Base-by-base conservation (phyloP, 176 grass and related monocot species). In the Carex parvula region DNA sequence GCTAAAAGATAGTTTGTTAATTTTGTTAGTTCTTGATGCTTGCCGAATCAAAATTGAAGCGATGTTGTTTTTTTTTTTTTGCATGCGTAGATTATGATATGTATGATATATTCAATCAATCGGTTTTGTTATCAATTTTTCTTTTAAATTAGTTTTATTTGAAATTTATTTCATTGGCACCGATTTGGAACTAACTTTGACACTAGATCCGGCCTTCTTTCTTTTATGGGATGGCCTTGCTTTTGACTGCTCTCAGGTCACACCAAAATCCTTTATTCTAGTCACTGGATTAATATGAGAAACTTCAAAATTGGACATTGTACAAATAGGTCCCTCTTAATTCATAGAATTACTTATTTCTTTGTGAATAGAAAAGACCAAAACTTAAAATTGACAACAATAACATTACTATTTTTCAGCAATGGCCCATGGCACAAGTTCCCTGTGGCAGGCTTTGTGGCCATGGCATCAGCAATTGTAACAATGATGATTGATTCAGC, bases 401-500 rank as follows among this genome's bases (percentile, higher is more conserved):
- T 8, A 26, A 22, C 63, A 42, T 62, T 81, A 15, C 52, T 7
- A 53, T 67, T 53, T 83, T 67, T 46, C 20, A 83, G 80, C 35
- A 57, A 84, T 16, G 68, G 52, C 0, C 82, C 79, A 12, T 85
- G 65, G 80, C 87, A 79, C 6, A 9, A 44, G 42, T 95, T 98
- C 86, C 95, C 95, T 46, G 86, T 98, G 22, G 86, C 91, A 0
- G 95, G 95, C 0, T 89, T 98, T 37, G 89, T 95, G 54, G 89
- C 93, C 8, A 98, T 98, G 95, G 71, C 58, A 63, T 90, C 95
- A 30, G 95, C 95, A 21, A 87, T 93, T 48, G 82, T 53, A 20
- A 98, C 95, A 13, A 94, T 95, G 92, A 89, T 95, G 86, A 85
- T 98, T 64, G 95, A 98, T 64, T 95, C 95, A n/a, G 71, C 92